phyloP scores from a whole-genome alignment of 2,329 filamentous ascomycete species.

The Apiospora koreana region DNA sequence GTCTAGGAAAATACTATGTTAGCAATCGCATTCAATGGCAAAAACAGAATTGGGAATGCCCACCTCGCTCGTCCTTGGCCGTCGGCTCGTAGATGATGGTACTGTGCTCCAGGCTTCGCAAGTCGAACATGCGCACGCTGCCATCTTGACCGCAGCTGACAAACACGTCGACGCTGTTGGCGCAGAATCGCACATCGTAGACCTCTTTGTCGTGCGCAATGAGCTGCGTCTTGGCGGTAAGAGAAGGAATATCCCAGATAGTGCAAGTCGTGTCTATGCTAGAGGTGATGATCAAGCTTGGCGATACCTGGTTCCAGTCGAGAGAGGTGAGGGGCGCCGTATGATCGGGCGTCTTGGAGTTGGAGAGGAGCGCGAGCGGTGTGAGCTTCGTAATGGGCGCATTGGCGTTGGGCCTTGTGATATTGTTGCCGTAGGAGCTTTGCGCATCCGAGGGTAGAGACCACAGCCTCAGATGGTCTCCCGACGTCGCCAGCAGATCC shows the following conservation, averaged over 20 bases:
- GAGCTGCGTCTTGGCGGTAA: constrained; percentile 96
- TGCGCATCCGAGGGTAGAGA: constrained; percentile 75
- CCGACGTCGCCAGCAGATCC: constrained; percentile 90
- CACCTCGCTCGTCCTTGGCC: constrained; percentile 76
- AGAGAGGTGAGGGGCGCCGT: constrained; percentile 94
- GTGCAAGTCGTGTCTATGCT: constrained; percentile 99
- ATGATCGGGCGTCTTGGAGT: constrained; percentile 97
- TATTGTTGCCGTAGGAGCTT: constrained; percentile 63
- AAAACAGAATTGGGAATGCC: background rate
- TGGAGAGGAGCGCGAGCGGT: constrained; percentile 88
- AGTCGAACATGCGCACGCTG: constrained; percentile 97
- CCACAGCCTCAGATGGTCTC: constrained; percentile 92
- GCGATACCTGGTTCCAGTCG: constrained; percentile 97
- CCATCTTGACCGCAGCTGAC: constrained; percentile 97
- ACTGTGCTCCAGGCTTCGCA: constrained; percentile 93
- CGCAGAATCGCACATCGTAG: constrained; percentile 97
- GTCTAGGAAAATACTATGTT: constrained; percentile 37
- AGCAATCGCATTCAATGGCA: background rate
- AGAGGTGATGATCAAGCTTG: constrained; percentile 96
- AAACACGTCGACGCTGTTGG: constrained; percentile 97
- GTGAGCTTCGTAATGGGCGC: constrained; percentile 76
- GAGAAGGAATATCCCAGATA: constrained; percentile 97
- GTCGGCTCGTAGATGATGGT: constrained; percentile 99
- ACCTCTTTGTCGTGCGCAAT: constrained; percentile 99
- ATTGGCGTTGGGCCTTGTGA: constrained; percentile 62